phyloP scores from a whole-genome alignment of 2,329 filamentous ascomycete genomes.

The Neonectria ditissima region DNA sequence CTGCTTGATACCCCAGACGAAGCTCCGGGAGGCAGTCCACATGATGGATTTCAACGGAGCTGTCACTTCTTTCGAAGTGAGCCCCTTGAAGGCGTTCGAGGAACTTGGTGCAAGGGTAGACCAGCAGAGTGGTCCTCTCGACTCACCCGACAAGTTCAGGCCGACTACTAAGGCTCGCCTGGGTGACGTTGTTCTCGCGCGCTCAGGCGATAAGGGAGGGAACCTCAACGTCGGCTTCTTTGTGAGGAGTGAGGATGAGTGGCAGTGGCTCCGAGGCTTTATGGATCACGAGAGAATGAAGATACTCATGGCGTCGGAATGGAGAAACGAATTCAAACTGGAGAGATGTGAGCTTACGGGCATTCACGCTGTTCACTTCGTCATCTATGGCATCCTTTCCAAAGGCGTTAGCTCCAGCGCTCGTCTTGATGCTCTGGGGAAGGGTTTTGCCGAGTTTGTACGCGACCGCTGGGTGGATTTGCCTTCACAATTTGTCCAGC shows the following conservation, averaged over 20 bases:
- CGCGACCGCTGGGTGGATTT: not conserved
- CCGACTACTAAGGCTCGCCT: constrained; percentile 35
- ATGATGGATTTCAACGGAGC: constrained; percentile 13
- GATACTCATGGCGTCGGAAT: constrained; percentile 52
- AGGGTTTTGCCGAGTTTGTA: constrained; percentile 59
- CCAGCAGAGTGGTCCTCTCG: too few species aligned
- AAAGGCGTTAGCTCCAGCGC: constrained; percentile 61
- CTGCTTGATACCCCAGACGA: not conserved
- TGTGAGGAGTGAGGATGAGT: constrained; percentile 57
- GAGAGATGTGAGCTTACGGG: constrained; percentile 61
- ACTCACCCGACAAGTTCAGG: constrained; percentile 2
- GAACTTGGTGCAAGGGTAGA: too few species aligned
- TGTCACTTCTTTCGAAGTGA: constrained; percentile 41
- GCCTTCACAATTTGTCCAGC: not conserved
- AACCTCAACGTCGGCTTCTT: constrained; percentile 61
- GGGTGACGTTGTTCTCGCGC: constrained; percentile 46
- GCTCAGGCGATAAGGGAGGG: constrained; percentile 56
- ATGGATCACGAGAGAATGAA: constrained; percentile 55
- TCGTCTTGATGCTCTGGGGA: constrained; percentile 62
- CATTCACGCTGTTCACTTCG: constrained; percentile 62
- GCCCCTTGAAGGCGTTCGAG: too few species aligned
- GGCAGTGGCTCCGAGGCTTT: constrained; percentile 57
- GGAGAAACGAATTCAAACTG: constrained; percentile 48
- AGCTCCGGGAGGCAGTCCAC: not conserved
- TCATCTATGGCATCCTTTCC: constrained; percentile 61